phyloP scores from a whole-genome alignment of 2,329 filamentous ascomycete genomes.

The Gaeumannomyces tritici region DNA sequence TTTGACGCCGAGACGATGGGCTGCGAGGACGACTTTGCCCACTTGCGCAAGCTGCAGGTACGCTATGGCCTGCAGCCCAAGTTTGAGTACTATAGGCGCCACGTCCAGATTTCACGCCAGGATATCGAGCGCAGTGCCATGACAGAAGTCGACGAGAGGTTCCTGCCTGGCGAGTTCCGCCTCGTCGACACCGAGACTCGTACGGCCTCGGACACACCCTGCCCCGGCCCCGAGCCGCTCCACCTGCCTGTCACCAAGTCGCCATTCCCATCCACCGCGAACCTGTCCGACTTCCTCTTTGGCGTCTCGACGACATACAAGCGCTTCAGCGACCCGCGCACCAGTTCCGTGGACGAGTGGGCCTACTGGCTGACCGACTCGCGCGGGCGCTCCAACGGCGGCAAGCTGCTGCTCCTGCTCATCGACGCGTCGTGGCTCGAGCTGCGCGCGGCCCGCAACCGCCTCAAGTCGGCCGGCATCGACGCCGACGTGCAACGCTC shows the following conservation, averaged over 20 bases:
- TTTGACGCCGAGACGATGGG: neutral
- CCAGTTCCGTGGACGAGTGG: constrained; percentile 47
- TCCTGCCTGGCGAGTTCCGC: constrained; percentile 37
- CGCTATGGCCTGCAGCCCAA: constrained; percentile 37
- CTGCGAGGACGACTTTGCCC: constrained; percentile 38
- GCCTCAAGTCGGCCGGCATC: constrained; percentile 38
- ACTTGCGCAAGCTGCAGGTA: constrained; percentile 33
- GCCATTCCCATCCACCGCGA: constrained; percentile 37
- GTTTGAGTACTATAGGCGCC: constrained; percentile 47
- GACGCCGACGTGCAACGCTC: constrained; percentile 48
- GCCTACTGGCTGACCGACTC: constrained; percentile 50
- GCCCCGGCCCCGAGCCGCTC: constrained; percentile 31
- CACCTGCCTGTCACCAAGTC: constrained; percentile 41
- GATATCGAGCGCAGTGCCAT: constrained; percentile 39
- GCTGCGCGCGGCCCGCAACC: constrained; percentile 36
- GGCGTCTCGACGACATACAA: constrained; percentile 49
- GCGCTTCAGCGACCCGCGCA: constrained; percentile 40
- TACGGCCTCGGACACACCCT: constrained; percentile 23
- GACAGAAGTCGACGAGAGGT: constrained; percentile 37
- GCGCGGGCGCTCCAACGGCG: constrained; percentile 44
- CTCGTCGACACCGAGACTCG: constrained; percentile 26
- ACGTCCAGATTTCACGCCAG: constrained; percentile 40
- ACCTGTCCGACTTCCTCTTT: constrained; percentile 48
- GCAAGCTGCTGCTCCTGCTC: constrained; percentile 44
- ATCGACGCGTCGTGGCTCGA: constrained; percentile 41